Evolutionary conservation across 495 filamentous ascomycete genomes (phyloP), one percentile per base, ranked within the genome.

Genomic region (Wilcoxina mikolae): DNA sequence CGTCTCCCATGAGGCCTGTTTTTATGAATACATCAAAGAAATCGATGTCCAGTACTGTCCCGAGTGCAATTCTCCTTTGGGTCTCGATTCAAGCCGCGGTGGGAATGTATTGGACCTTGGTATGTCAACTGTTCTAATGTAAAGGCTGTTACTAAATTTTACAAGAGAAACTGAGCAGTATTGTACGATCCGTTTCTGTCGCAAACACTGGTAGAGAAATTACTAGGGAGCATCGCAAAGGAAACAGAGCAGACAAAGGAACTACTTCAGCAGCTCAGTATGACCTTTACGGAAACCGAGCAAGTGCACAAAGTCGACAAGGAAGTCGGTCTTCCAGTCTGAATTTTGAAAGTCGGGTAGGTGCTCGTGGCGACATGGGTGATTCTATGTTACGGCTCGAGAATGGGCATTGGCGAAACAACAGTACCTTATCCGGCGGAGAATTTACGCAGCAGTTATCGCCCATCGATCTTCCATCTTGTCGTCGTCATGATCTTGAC

Each of bases 21-120:
- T 99, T 68, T 99, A 96, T 69, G 93, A 99, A 70, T 95, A 88
- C 64, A 91, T 99, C 60, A 84, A 87, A 56, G 90, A 94, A 67
- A 85, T 85, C 56, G 93, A 99, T 58, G 87, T 85, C 38, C 88
- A 99, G 61, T 88, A 83, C 67, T 99, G 91, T 68, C 91, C 91
- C 33, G 83, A 86, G 57, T 99, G 91, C 69, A 86, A 95, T 75
- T 84, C 86, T 54, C 87, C 93, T 29, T 69, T 99, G 23, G 87
- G 89, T 26, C 71, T 99, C 45, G 91, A 99, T 70, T 93, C 89
- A 3, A 96, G 87, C 68, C 79, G 91, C 50, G 93, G 91, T 38
- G 91, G 91, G 50, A 95, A 94, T 74, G 85, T 95, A 27, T 67
- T 95, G 39, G 88, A 96, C 71, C 80, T 96, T 54, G 89, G 90